These are phyloP conservation scores for Furcasterigmium sp. DNA, from an alignment of 2,329 filamentous ascomycete genomes.

Conservation along the genomic window DNA sequence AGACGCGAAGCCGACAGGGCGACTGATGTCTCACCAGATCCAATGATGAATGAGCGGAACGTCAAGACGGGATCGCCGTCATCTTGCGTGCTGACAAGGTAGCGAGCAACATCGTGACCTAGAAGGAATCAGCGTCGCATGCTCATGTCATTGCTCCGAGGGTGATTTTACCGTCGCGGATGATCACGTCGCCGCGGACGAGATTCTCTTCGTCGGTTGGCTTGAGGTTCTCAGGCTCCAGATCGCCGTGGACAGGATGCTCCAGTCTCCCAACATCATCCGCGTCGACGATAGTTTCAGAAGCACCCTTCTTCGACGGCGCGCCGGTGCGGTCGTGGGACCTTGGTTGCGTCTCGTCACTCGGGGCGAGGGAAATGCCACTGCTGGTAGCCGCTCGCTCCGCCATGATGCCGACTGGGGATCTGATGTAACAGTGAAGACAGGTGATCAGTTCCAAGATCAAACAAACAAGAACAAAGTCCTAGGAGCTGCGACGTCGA, in stretches of 20 bases:
- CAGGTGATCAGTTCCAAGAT: no score
- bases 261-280: background rate
- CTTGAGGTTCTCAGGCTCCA: background rate
- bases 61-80: constrained; percentile 6
- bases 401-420: background rate
- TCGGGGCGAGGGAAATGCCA: background rate
- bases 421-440: no score
- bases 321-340: background rate
- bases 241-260: background rate
- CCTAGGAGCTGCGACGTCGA: no score
- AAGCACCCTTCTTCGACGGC: background rate
- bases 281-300: background rate
- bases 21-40: constrained; percentile 1
- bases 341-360: background rate
- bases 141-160: no score
- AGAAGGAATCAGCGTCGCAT: background rate
- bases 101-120: constrained; percentile 9
- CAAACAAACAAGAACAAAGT: no score
- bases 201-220: constrained; percentile 5
- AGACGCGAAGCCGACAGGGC: background rate
- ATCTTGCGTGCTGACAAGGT: constrained; percentile 7
- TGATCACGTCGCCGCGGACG: constrained; percentile 1
- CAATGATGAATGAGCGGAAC: constrained; percentile 9
- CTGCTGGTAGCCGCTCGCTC: background rate
- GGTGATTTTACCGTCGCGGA: constrained; percentile 1